Evolutionary conservation across 345 rosid genomes (phyloP).

Genomic region (Pistacia atlantica): DNA sequence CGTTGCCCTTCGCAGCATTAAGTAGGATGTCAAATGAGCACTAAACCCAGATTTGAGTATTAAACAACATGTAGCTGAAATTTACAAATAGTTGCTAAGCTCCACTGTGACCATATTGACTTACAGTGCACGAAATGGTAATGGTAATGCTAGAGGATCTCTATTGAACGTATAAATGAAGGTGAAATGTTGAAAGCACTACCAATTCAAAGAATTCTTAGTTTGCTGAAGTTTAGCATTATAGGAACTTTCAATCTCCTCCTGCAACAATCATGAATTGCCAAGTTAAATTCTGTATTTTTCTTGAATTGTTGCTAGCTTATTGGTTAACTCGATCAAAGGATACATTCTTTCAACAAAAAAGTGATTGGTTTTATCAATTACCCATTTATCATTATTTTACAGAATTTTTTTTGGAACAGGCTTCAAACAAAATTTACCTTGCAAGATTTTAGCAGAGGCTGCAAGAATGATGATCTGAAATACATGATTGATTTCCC

Average conservation of each 20-base stretch:
- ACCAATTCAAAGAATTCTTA: slow-evolving; percentile 72
- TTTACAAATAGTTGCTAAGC: background rate
- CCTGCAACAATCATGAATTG: slow-evolving; percentile 47
- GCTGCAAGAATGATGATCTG: slow-evolving; percentile 66
- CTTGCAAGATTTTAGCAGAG: slow-evolving; percentile 91
- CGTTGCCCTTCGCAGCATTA: no score
- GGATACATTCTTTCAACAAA: background rate
- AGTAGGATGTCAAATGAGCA: background rate
- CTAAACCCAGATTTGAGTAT: background rate
- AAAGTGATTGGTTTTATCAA: background rate
- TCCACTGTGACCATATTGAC: background rate
- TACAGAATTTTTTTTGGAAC: background rate
- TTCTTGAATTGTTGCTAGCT: background rate
- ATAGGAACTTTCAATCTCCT: slow-evolving; percentile 68
- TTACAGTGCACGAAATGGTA: no score
- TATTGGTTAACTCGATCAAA: background rate
- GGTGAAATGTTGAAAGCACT: slow-evolving; percentile 7
- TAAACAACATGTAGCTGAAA: background rate
- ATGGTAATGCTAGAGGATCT: background rate
- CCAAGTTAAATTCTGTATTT: background rate
- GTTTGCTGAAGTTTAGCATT: slow-evolving; percentile 55
- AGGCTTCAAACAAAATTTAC: slow-evolving; percentile 25
- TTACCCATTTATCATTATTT: background rate
- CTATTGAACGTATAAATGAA: background rate
- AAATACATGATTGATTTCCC: slow-evolving; percentile 59